Evolutionary conservation across 768 basidiomycete species (phyloP).

Genomic region (Gyrodon lividus): DNA sequence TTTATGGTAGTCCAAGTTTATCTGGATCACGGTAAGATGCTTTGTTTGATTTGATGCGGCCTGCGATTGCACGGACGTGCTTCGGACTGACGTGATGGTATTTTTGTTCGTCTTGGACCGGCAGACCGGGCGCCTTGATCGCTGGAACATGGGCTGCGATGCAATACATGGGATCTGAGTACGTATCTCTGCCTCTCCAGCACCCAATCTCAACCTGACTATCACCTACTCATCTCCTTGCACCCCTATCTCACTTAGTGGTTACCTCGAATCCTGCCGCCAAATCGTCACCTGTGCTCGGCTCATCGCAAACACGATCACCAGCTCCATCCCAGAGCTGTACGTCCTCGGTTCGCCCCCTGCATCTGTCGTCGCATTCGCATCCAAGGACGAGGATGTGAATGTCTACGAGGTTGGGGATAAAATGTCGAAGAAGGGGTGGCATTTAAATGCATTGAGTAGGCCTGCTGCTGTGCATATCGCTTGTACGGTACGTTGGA

Average conservation of each 20-base stretch:
- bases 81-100: background rate
- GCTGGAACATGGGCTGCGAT: conserved; percentile 97
- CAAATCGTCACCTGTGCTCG: conserved; percentile 77
- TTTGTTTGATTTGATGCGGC: background rate
- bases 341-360: conserved; percentile 88
- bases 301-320: conserved; percentile 65
- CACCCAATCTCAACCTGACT: background rate
- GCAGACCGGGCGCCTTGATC: conserved; percentile 85
- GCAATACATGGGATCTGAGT: conserved; percentile 90
- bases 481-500: conserved; percentile 76
- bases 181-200: conserved; percentile 31
- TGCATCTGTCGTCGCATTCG: conserved; percentile 90
- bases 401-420: conserved; percentile 91
- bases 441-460: conserved; percentile 87
- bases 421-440: conserved; percentile 78
- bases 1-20: conserved; percentile 87
- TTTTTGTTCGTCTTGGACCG: background rate
- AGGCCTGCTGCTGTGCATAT: conserved; percentile 87
- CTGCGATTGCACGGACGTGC: background rate
- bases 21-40: conserved; percentile 79
- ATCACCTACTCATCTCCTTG: background rate
- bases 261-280: conserved; percentile 84
- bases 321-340: conserved; percentile 71
- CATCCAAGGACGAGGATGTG: conserved; percentile 47
- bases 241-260: conserved; percentile 42